Evolutionary conservation across 805 yeast genomes (phyloP), one percentile per base, ranked within the genome.

Genomic region (Candida insectalens): DNA sequence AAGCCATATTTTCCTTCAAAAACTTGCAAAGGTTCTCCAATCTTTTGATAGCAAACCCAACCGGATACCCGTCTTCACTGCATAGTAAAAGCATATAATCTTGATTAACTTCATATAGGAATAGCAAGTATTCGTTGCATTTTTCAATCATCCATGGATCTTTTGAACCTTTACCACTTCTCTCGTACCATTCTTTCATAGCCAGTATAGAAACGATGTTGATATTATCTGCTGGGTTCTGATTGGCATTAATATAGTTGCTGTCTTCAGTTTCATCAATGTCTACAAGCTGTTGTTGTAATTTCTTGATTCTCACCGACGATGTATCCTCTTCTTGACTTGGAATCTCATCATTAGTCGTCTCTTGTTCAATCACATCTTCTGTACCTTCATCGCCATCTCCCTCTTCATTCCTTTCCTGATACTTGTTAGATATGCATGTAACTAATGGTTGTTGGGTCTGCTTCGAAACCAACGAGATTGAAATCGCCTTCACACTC

Each of bases 381-480:
- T 17, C 16, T 13, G 16, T 7, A 12, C 16, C 29, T 12, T 18
- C 33, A 21, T 30, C 27, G 3, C 21, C 18, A 12, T 30, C 19
- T 17, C n/a, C 13, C 13, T n/a, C 7, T 15, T 22, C 16, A 7
- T 30, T 30, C 27, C 14, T 13, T 18, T 31, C 25, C 15, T 31
- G 36, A 5, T 30, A 19, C 27, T 36, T n/a, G n/a, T n/a, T 33
- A 2, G 40, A 39, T 12, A 46, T 39, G 30, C 55, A 53, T 6
- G 61, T 51, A 4, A 55, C 46, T 19, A 59, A 40, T 0, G 59
- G 57, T 30, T 53, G 55, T 7, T 49, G 54, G 4, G 40, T 27
- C 4, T 40, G 28, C 3, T 41, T 27, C 1, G 64, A 51, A 3
- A 59, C 37, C 4, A 59, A 41, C 6, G 62, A 53, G 2, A 52